phyloP scores from a whole-genome alignment of 2,329 filamentous ascomycete genomes.

The Pseudocercospora pini-densiflorae region DNA sequence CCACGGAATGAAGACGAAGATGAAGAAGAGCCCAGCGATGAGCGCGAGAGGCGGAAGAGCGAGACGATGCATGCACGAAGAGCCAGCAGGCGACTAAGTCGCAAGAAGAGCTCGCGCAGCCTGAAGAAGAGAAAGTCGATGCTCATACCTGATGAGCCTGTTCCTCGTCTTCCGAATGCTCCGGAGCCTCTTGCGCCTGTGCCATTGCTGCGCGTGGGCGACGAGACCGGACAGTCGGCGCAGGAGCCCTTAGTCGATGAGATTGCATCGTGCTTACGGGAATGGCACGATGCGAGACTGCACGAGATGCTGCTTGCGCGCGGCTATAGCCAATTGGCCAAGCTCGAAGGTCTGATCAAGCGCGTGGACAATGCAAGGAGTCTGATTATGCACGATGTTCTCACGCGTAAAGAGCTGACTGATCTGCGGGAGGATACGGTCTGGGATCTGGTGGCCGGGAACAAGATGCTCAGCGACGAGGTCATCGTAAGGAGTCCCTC shows the following conservation, averaged over 20 bases:
- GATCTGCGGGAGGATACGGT: conserved; percentile 84
- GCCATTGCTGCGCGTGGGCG: conserved; percentile 95
- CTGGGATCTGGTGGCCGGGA: conserved; percentile 92
- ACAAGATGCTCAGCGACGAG: conserved; percentile 91
- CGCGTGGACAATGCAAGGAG: conserved; percentile 84
- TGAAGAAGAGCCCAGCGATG: conserved; percentile 23
- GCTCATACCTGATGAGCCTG: conserved; percentile 31
- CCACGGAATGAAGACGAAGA: conserved; percentile 49
- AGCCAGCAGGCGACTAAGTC: conserved; percentile 37
- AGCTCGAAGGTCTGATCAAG: conserved; percentile 78
- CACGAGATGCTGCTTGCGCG: conserved; percentile 86
- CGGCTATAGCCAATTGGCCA: conserved; percentile 80
- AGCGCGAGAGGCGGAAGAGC: conserved; percentile 34
- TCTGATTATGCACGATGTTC: conserved; percentile 90
- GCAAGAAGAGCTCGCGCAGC: conserved; percentile 32
- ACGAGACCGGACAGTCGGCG: conserved; percentile 88
- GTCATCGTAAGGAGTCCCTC: conserved; percentile 91
- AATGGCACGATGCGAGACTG: conserved; percentile 98
- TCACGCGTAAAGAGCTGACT: conserved; percentile 84
- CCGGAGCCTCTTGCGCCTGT: conserved; percentile 88
- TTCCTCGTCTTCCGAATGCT: conserved; percentile 65
- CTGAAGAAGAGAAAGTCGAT: conserved; percentile 28
- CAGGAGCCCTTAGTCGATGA: conserved; percentile 95
- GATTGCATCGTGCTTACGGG: conserved; percentile 92
- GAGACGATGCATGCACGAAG: conserved; percentile 35